phyloP scores from a whole-genome alignment of 768 basidiomycete genomes.

The Pleurotus sapidus region DNA sequence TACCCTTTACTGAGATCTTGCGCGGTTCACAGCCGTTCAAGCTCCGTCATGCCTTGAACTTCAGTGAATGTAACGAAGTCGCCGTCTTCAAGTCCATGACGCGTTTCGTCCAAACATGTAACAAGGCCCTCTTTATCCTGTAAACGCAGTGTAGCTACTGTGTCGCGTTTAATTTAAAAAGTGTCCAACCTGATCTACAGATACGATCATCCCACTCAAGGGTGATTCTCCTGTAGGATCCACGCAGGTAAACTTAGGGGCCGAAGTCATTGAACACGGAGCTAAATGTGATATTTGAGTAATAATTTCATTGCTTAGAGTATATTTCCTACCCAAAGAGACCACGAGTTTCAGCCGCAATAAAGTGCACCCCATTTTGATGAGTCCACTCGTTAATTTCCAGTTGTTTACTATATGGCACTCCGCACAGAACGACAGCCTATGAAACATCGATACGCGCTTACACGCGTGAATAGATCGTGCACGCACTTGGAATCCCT shows the following conservation, averaged over 20 bases:
- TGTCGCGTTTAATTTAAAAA: neutral
- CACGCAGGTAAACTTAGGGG: conserved; percentile 87
- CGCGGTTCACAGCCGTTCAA: conserved; percentile 89
- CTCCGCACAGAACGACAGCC: conserved; percentile 89
- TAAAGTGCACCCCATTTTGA: conserved; percentile 84
- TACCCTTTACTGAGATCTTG: conserved; percentile 90
- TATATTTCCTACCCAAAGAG: conserved; percentile 76
- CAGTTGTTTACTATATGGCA: conserved; percentile 74
- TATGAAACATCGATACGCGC: conserved; percentile 24
- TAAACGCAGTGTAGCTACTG: neutral
- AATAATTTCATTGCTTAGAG: neutral
- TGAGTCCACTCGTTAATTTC: conserved; percentile 98
- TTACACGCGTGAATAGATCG: neutral
- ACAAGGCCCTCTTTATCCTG: conserved; percentile 90
- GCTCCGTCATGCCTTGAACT: conserved; percentile 91
- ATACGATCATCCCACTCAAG: conserved; percentile 92
- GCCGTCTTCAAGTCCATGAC: conserved; percentile 98
- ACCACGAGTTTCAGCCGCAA: conserved; percentile 87
- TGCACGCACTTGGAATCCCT: conserved; percentile 80
- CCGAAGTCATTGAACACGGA: conserved; percentile 98
- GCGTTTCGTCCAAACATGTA: conserved; percentile 93
- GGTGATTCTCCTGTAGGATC: conserved; percentile 99
- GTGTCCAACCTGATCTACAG: conserved; percentile 72
- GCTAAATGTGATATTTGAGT: conserved; percentile 34
- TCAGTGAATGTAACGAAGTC: conserved; percentile 97